Evolutionary conservation across 2,329 filamentous ascomycete species (phyloP).

Genomic region (Pyrenophora graminea): DNA sequence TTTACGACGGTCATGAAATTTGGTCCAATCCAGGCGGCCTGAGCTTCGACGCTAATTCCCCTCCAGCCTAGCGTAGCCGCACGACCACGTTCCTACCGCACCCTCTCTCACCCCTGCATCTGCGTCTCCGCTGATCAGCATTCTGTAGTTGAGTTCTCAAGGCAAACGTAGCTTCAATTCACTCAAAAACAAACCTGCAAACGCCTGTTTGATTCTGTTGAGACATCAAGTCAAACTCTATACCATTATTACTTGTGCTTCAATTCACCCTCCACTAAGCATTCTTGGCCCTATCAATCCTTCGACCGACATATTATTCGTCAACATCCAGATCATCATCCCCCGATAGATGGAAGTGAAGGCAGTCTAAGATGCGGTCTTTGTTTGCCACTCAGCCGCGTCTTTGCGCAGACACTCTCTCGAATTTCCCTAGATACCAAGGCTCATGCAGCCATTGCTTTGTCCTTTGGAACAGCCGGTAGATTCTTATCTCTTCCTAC

Average conservation of each 20-base stretch:
- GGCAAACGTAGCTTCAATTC: background rate
- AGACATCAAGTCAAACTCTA: background rate
- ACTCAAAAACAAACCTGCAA: no score
- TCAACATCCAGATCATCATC: no score
- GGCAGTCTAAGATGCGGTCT: no score
- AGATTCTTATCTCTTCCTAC: background rate
- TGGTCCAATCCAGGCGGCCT: constrained; percentile 13
- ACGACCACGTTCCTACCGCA: constrained; percentile 16
- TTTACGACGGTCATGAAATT: constrained; percentile 36
- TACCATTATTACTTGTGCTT: background rate
- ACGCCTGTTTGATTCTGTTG: background rate
- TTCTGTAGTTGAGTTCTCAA: constrained; percentile 1
- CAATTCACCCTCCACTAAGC: background rate
- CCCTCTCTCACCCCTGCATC: constrained; percentile 12
- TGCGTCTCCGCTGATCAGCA: constrained; percentile 17
- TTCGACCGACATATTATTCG: no score
- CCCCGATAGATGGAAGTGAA: no score
- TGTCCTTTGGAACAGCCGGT: background rate
- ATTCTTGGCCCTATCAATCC: background rate
- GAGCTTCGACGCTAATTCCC: constrained; percentile 16
- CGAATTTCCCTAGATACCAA: no score
- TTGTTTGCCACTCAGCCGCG: no score
- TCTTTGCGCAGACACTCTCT: no score
- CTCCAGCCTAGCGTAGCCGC: constrained; percentile 16
- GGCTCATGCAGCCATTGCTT: no score